Percentiles rank a stretch among this genome's conserved stretches.
Conservation (phyloP, 106 monocot species). For the Vanilla planifolia region DNA sequence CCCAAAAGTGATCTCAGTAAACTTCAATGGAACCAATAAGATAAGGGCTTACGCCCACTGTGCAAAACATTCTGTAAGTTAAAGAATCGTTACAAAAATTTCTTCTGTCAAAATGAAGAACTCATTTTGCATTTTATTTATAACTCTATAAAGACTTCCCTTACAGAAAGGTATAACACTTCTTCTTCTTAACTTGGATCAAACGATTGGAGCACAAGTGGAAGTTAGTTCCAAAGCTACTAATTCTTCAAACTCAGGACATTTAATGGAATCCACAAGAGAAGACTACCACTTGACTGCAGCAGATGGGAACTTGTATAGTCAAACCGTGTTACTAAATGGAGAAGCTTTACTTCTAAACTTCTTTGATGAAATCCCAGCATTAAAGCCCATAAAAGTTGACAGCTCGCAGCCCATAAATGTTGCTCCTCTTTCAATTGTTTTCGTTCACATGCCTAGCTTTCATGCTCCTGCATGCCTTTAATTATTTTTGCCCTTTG, state of each 20-base stretch:
- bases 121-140: not conserved
- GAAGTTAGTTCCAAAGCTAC: constrained; percentile 6
- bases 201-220: constrained; percentile 46
- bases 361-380: constrained; percentile 48
- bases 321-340: constrained; percentile 80
- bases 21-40: constrained; percentile 62
- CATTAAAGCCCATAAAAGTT: constrained; percentile 37
- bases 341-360: constrained; percentile 41
- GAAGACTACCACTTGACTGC: constrained; percentile 93
- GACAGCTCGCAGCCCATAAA: constrained; percentile 39
- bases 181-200: constrained; percentile 72
- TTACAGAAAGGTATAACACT: constrained; percentile 82
- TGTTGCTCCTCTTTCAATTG: constrained; percentile 69
- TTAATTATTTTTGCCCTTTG: not conserved
- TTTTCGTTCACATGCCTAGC: constrained; percentile 73
- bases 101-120: not conserved
- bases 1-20: constrained; percentile 41
- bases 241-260: not conserved
- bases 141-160: too few relatives aligned
- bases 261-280: constrained; percentile 37
- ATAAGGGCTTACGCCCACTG: constrained; percentile 82
- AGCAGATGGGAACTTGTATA: constrained; percentile 64
- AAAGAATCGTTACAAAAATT: not conserved
- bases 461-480: constrained; percentile 51
- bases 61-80: constrained; percentile 69